Conservation (phyloP, 495 filamentous ascomycete species). For the Acidiella bohemica region DNA sequence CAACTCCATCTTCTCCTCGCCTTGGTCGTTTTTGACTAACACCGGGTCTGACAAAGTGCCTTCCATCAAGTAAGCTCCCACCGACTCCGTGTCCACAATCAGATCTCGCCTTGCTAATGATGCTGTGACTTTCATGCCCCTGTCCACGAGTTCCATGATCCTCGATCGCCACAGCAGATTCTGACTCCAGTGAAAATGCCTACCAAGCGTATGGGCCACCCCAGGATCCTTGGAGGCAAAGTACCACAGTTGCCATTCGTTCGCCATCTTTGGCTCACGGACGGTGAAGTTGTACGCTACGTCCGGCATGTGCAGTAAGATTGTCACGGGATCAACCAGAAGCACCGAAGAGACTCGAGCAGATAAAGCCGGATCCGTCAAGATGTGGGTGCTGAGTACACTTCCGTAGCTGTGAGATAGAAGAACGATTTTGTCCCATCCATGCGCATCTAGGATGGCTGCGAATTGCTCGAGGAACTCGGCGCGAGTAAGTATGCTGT, state of each 20-base stretch:
- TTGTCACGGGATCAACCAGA: conserved; percentile 23
- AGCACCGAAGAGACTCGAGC: conserved; percentile 16
- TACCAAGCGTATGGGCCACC: conserved; percentile 19
- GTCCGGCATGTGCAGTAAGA: conserved; percentile 23
- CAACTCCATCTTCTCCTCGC: conserved; percentile 20
- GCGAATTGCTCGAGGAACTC: conserved; percentile 16
- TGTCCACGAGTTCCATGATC: conserved; percentile 10
- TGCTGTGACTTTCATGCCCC: conserved; percentile 37
- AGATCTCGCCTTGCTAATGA: conserved; percentile 46
- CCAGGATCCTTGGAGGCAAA: conserved; percentile 21
- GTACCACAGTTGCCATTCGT: conserved; percentile 24
- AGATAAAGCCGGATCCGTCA: conserved; percentile 12
- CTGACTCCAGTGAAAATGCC: conserved; percentile 25
- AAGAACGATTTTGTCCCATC: conserved; percentile 21
- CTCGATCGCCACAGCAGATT: conserved; percentile 23
- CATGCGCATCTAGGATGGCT: conserved; percentile 18
- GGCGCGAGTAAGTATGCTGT: conserved; percentile 12
- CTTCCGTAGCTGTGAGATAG: conserved; percentile 24
- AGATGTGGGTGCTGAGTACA: conserved; percentile 19
- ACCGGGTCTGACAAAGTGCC: conserved; percentile 14
- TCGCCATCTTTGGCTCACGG: conserved; percentile 16
- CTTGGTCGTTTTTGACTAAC: conserved; percentile 19
- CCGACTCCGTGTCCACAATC: conserved; percentile 46
- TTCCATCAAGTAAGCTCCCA: conserved; percentile 42
- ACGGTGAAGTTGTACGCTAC: conserved; percentile 26